Percentiles rank a stretch among this genome's conserved stretches.
Evolutionary conservation across 2,329 filamentous ascomycete genomes (phyloP).

Genomic region (Aspergillus sp.): DNA sequence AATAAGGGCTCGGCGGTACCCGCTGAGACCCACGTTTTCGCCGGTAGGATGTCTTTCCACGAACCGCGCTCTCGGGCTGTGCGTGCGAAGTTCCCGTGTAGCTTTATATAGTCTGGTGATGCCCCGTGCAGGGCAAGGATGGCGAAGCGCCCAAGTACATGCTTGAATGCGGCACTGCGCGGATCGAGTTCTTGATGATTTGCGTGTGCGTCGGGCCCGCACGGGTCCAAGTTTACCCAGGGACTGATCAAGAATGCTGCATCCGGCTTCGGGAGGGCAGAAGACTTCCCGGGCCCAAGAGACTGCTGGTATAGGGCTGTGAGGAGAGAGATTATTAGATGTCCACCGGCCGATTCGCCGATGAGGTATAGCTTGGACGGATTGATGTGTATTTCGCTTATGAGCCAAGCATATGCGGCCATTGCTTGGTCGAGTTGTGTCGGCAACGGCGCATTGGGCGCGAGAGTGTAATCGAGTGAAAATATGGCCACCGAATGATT

Average conservation of each 20-base stretch:
- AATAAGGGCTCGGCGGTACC: conserved; percentile 16
- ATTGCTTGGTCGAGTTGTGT: conserved; percentile 69
- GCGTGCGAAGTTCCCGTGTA: conserved; percentile 10
- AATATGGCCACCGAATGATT: conserved; percentile 70
- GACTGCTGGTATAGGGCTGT: background rate
- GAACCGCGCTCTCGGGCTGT: conserved; percentile 7
- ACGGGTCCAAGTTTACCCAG: conserved; percentile 15
- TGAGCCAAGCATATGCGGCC: conserved; percentile 60
- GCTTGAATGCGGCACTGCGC: conserved; percentile 9
- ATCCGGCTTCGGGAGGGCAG: conserved; percentile 8
- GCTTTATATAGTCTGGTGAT: background rate
- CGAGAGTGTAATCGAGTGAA: conserved; percentile 75
- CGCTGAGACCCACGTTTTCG: conserved; percentile 14
- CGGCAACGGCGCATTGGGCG: conserved; percentile 71
- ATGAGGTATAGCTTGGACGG: conserved; percentile 12
- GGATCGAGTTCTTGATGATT: background rate
- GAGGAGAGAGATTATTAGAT: conserved; percentile 12
- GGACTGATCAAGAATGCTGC: conserved; percentile 14
- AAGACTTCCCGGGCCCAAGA: background rate
- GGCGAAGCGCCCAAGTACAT: conserved; percentile 8
- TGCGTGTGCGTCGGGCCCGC: conserved; percentile 1
- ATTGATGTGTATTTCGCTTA: conserved; percentile 1
- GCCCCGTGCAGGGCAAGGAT: conserved; percentile 3
- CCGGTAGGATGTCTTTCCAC: conserved; percentile 13
- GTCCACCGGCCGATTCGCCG: conserved; percentile 15